Evolutionary conservation across 2,329 filamentous ascomycete genomes (phyloP).

Genomic region (Cercospora beticola): DNA sequence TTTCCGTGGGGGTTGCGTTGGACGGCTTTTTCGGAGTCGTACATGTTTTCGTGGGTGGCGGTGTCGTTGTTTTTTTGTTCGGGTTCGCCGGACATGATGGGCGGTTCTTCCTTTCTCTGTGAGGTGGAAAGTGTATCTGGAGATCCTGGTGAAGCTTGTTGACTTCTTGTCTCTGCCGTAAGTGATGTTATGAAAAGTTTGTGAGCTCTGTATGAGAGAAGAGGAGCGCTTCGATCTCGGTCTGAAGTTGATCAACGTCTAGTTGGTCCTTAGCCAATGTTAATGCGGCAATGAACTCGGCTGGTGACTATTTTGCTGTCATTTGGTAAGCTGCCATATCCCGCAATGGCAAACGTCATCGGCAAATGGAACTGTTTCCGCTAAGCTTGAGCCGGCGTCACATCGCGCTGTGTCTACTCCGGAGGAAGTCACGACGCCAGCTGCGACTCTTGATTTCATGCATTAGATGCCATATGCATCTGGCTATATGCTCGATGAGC

Average conservation of each 20-base stretch:
- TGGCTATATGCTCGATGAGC: background rate
- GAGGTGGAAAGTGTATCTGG: background rate
- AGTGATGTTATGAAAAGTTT: background rate
- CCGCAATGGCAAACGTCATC: slow-evolving; percentile 18
- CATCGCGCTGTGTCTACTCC: background rate
- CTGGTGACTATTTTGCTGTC: background rate
- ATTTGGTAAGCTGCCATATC: background rate
- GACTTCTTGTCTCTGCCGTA: background rate
- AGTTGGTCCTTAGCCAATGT: background rate
- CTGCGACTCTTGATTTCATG: background rate
- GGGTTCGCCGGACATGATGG: slow-evolving; percentile 33
- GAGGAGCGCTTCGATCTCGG: background rate
- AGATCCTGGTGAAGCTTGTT: background rate
- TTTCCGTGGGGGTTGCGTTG: slow-evolving; percentile 58
- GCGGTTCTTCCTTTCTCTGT: background rate
- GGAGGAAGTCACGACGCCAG: background rate
- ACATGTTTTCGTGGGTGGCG: slow-evolving; percentile 38
- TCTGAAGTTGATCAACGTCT: background rate
- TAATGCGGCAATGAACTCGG: background rate
- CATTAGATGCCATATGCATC: background rate
- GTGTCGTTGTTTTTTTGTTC: slow-evolving; percentile 30
- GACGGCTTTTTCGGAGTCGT: slow-evolving; percentile 37
- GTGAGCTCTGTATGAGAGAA: background rate
- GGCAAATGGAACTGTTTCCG: slow-evolving; percentile 12
- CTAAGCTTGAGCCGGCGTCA: background rate